Conservation (phyloP, 805 yeast genomes). For the Saccharomyces jurei region DNA sequence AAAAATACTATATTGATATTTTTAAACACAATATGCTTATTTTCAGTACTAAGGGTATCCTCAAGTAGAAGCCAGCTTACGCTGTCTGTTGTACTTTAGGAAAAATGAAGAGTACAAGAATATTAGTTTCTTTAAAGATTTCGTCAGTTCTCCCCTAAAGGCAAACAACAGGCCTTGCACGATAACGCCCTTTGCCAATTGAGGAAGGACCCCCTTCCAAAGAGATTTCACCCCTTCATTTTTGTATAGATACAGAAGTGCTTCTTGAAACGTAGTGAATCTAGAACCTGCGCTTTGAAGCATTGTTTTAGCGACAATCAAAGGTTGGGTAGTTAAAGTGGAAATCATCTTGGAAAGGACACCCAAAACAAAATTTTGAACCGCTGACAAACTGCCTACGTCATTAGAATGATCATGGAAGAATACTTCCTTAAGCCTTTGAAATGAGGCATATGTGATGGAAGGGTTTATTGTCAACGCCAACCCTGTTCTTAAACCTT, state of each 20-base stretch:
- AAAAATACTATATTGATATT: neutral
- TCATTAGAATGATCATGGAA: conserved; percentile 26
- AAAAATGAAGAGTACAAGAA: conserved; percentile 2
- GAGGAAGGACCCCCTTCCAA: conserved; percentile 78
- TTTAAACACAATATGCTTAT: neutral
- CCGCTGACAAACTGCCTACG: conserved; percentile 41
- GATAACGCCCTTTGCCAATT: conserved; percentile 68
- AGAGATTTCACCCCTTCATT: conserved; percentile 58
- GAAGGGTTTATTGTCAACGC: conserved; percentile 77
- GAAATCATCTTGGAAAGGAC: conserved; percentile 77
- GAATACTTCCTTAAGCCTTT: conserved; percentile 50
- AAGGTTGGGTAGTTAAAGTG: conserved; percentile 72
- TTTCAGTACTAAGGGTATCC: neutral
- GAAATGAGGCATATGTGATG: conserved; percentile 76
- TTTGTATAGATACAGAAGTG: conserved; percentile 49
- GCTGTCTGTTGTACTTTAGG: neutral
- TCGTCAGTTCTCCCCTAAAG: conserved; percentile 62
- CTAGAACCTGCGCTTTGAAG: conserved; percentile 48
- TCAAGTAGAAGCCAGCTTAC: neutral
- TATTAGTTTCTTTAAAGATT: conserved; percentile 18
- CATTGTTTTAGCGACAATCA: conserved; percentile 77
- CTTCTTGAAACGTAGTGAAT: conserved; percentile 54
- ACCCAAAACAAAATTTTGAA: conserved; percentile 63
- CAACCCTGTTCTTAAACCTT: conserved; percentile 72
- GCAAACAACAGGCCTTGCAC: conserved; percentile 80